Percentiles rank a stretch among this genome's conserved stretches.
These are phyloP conservation scores for Capsella bursapastoris DNA, from an alignment of 345 rosid genomes.

Conservation along the genomic window DNA sequence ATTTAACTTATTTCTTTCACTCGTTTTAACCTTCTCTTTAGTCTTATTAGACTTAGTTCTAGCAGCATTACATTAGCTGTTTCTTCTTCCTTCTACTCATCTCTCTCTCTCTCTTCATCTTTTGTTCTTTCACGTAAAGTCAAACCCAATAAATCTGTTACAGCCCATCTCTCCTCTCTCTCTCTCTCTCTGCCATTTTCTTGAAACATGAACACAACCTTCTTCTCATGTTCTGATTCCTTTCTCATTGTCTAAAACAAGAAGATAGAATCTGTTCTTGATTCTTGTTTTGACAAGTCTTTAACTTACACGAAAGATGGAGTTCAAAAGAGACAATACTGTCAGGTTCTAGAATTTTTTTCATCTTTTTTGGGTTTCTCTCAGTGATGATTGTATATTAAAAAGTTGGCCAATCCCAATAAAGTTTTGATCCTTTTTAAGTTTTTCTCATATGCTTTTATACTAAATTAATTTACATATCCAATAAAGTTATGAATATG, in stretches of 20 bases:
- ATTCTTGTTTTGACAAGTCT: background rate
- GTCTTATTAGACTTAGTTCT: no score
- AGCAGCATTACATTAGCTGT: conserved; percentile 34
- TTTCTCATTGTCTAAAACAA: conserved; percentile 25
- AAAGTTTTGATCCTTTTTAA: conserved; percentile 20
- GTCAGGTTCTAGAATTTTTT: conserved; percentile 53
- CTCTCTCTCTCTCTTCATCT: conserved; percentile 9
- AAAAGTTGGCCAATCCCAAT: conserved; percentile 41
- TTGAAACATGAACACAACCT: conserved; percentile 28
- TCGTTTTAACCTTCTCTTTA: conserved; percentile 23
- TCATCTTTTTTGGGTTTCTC: conserved; percentile 28
- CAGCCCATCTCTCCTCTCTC: conserved; percentile 31
- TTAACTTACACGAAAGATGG: conserved; percentile 42
- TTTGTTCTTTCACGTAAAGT: conserved; percentile 40
- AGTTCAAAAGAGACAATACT: conserved; percentile 55
- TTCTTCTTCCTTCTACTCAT: background rate
- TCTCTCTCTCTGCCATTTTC: conserved; percentile 34
- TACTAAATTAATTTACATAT: background rate
- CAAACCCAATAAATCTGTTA: conserved; percentile 44
- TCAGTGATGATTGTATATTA: background rate
- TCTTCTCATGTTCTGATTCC: conserved; percentile 32
- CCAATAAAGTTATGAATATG: background rate
- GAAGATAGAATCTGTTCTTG: conserved; percentile 15
- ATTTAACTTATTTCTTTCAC: conserved; percentile 21
- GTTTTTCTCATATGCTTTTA: background rate